These are phyloP conservation scores for Solanum neorickii DNA, from an alignment of 257 asterid genomes.

Conservation along the genomic window DNA sequence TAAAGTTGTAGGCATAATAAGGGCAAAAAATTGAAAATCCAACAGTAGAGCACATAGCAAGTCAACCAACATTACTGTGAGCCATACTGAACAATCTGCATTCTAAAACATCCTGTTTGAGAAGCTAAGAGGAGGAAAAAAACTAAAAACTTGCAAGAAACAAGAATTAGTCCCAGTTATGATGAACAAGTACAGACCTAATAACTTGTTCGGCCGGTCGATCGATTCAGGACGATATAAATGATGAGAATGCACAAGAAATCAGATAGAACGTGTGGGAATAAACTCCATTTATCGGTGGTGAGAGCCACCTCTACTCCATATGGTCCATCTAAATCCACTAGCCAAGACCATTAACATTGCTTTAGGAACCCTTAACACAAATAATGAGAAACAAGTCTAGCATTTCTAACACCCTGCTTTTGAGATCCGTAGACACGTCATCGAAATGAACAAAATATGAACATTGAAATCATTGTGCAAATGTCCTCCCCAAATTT, in stretches of 20 bases:
- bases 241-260: not conserved
- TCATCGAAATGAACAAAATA: not conserved
- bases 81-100: not conserved
- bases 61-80: not conserved
- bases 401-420: not conserved
- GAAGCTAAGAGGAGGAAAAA: not conserved
- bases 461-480: not conserved
- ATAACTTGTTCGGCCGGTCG: not conserved
- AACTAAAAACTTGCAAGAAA: not conserved
- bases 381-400: not conserved
- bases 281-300: not conserved
- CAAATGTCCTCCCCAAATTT: not conserved
- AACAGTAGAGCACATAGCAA: not conserved
- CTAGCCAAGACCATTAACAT: not conserved
- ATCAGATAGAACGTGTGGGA: not conserved
- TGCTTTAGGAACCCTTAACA: not conserved
- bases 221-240: not conserved
- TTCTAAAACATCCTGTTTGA: not conserved
- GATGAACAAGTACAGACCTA: not conserved
- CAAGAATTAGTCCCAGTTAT: not conserved
- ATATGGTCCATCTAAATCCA: not conserved
- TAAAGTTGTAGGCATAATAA: constrained; percentile 1
- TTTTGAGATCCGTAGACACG: not conserved
- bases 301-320: not conserved
- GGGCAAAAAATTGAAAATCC: not conserved